Base-by-base conservation (phyloP, 306 rosid species). In the Astragalus glycyphyllos region DNA sequence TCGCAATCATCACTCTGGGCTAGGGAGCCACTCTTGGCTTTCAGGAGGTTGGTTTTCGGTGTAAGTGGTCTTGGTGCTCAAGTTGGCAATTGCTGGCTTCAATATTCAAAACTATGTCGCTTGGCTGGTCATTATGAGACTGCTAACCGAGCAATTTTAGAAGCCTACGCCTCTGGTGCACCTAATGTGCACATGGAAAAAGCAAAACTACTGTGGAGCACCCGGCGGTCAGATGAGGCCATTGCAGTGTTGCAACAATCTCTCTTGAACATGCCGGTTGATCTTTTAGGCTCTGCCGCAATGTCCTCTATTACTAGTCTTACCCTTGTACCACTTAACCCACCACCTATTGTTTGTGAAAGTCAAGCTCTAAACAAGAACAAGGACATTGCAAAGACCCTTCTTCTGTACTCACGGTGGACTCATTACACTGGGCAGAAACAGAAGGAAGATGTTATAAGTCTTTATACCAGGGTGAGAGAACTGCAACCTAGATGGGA, bases 381-480 rank as follows among this genome's bases (percentile, higher is more conserved):
- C 80, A 79, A 76, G 69, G 85, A 89, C 83, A 76, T 85, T 57
- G 96, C 95, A 7, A 94, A 87, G 84, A 87, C 95, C 77, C 98
- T 94, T 79, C 97, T 94, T 82, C 84, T 94, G 74, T 94, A 90
- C 80, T 82, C 98, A 59, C 80, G 97, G 78, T 94, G 98, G 98
- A 90, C 83, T 42, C 98, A 94, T 79, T 91, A 91, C 90, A 94
- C 97, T 65, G 97, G 98, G 69, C 97, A 94, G 90, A 94, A 94
- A 79, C 98, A 90, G 84, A 94, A 94, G 84, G 97, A 90, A 83
- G 98, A 94, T 73, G 91, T 89, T 38, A 79, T 90, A 55, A 74
- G 71, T 86, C 96, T 90, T 62, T 94, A 90, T 79, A 72, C 87
- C 45, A 89, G 97, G 84, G 97, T 91, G 78, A 89, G 84, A 88